Base-by-base conservation (phyloP, 495 filamentous ascomycete species). In the Cladorrhinum samala region DNA sequence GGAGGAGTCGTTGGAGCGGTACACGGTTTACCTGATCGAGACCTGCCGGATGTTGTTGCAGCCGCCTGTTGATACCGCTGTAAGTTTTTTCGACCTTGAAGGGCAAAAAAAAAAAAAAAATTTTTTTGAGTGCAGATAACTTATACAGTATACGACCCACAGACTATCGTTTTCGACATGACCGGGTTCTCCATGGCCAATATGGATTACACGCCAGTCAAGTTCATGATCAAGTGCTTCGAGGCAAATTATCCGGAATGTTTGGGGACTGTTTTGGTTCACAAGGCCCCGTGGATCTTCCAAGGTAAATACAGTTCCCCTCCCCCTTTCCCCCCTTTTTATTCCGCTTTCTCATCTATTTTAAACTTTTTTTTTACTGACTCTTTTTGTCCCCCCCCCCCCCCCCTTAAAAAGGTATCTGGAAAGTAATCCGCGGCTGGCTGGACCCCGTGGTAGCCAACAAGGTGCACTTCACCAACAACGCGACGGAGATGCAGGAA, bases 221-320 rank as follows among this genome's bases (percentile, higher is more conserved):
- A 92, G 62, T 97, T 96, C 75, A 95, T 98, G 82, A 96, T 97
- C 74, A 95, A 95, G 73, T 95, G 90, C 70, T 98, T 98, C 66
- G 94, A 97, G 72, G 94, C 93, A 46, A 97, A 98, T 70, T 98
- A 97, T 65, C 93, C 94, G 21, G 94, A 97, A 66, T 88, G 80
- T 47, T 76, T 98, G 0, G 93, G 94, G 43, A 75, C 88, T 5
- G 91, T 97, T 6, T 83, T 97, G n/a, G 88, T 98, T 30, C 91
- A 98, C 73, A 95, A 96, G 68, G 84, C 93, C 0, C 93, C 93
- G 3, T 98, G 92, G 93, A 73, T 97, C 36, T 98, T 98, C 74
- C 89, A 93, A 72, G 84, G 88, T 87, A 58, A n/a, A 73, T 27
- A 0, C n/a, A n/a, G n/a, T n/a, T n/a, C n/a, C n/a, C n/a, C n/a